Base-by-base conservation (phyloP, 192 early-diverging fungal species). In the Entomortierella lignicola region DNA sequence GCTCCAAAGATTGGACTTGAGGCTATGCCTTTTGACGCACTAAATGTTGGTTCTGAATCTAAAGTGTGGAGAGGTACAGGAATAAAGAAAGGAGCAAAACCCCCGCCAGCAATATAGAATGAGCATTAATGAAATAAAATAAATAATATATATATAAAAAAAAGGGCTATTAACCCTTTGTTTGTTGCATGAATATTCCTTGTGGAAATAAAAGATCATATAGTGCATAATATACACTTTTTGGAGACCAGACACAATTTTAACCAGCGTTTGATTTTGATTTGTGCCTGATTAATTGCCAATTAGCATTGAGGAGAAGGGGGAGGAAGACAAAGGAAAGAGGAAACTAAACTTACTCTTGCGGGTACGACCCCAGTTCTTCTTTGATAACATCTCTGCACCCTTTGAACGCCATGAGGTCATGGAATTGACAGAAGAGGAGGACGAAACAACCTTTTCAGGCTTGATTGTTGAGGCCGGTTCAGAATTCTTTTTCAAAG, bases 331-430 rank as follows among this genome's bases (percentile, higher is more conserved):
- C n/a, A n/a, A 11, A 37, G 43, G 34, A 21, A 12, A 55, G 39
- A 32, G 6, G 23, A 23, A 23, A 53, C 27, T 18, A 64, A 60
- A 55, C 75, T 60, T 79, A 79, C 75, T 79, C 63, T 79, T 79
- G 39, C 75, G 75, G 39, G 67, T 29, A 20, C 75, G 55, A 21
- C 75, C 68, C 75, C 75, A 79, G 18, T 30, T 54, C 57, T 79
- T 79, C 27, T 79, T 79, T 39, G 75, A 69, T 0, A 79, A 39
- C 50, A 79, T 79, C 62, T 79, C 75, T 3, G 75, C 72, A 4
- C 72, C 75, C 42, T 61, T 69, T 39, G 75, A 79, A n/a, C 75
- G 61, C 75, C 75, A 79, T n/a, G 75, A 79, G 41, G 63, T 62
- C 75, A 79, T 51, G n/a, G 75, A 69, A 27, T 69, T 63, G 55